These are phyloP conservation scores for Leccinum pachyderme DNA, from an alignment of 1,284 basidiomycete species.

Conservation along the genomic window DNA sequence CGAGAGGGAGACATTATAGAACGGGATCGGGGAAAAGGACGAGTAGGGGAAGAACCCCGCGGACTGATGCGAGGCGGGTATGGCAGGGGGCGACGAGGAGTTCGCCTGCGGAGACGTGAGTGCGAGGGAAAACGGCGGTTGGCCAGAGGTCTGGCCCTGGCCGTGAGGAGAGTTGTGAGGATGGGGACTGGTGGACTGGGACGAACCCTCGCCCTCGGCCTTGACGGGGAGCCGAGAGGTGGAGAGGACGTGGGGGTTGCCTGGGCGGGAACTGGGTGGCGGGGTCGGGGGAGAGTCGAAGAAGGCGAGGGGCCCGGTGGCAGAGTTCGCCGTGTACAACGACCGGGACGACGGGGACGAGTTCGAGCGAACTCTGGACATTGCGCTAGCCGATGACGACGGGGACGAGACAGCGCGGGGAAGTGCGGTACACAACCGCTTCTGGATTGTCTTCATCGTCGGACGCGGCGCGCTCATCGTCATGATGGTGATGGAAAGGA, in stretches of 20 bases:
- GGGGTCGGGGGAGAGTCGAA: conserved; percentile 46
- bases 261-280: conserved; percentile 38
- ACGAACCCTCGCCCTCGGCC: conserved; percentile 44
- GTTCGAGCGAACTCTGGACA: conserved; percentile 46
- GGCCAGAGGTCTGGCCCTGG: conserved; percentile 32
- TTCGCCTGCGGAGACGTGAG: conserved; percentile 44
- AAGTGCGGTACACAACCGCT: conserved; percentile 49
- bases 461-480: conserved; percentile 34
- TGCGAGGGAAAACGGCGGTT: conserved; percentile 41
- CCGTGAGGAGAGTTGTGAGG: conserved; percentile 30
- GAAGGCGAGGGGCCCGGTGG: conserved; percentile 42
- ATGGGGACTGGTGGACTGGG: conserved; percentile 27
- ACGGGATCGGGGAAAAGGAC: conserved; percentile 31
- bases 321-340: conserved; percentile 38
- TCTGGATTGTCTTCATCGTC: conserved; percentile 55
- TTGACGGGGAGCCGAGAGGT: conserved; percentile 48
- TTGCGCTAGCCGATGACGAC: conserved; percentile 30
- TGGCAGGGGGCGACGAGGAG: conserved; percentile 31
- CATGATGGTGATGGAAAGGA: background rate
- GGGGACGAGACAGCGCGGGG: conserved; percentile 33
- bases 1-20: conserved; percentile 27
- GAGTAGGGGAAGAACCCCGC: conserved; percentile 36
- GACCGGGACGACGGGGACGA: conserved; percentile 39
- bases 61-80: conserved; percentile 43
- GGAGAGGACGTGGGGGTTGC: conserved; percentile 41